phyloP scores from a whole-genome alignment of 2,329 filamentous ascomycete genomes.

The Mollisiaceae sp. region DNA sequence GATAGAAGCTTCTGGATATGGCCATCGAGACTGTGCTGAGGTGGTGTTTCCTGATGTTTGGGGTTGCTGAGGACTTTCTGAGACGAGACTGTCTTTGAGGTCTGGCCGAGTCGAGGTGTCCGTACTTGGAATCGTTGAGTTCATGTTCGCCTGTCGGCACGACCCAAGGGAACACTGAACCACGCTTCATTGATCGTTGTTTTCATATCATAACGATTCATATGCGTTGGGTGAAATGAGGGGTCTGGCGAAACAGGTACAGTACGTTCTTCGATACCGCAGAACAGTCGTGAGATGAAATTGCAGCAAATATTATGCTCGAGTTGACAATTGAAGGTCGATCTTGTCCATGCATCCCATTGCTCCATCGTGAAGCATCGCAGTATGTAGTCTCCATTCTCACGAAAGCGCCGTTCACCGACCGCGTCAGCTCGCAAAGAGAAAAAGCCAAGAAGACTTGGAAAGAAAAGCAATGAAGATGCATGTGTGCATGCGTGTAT shows the following conservation, averaged over 20 bases:
- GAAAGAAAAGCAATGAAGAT: slow-evolving; percentile 8
- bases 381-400: background rate
- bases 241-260: background rate
- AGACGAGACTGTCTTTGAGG: background rate
- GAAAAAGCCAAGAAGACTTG: slow-evolving; percentile 1
- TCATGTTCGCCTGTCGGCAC: slow-evolving; percentile 1
- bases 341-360: background rate
- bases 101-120: slow-evolving; percentile 3
- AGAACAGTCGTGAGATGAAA: background rate
- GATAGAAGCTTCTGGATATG: slow-evolving; percentile 2
- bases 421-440: background rate
- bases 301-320: background rate
- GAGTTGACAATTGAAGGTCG: background rate
- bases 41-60: background rate
- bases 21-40: background rate
- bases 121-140: background rate
- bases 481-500: background rate
- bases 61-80: background rate
- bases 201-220: background rate
- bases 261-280: background rate
- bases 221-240: background rate
- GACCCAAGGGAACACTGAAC: background rate
- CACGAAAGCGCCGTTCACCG: background rate
- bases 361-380: background rate
- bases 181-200: background rate